These are phyloP conservation scores for Akanthomyces dipterigenus DNA, from an alignment of 2,329 filamentous ascomycete species.

Conservation along the genomic window DNA sequence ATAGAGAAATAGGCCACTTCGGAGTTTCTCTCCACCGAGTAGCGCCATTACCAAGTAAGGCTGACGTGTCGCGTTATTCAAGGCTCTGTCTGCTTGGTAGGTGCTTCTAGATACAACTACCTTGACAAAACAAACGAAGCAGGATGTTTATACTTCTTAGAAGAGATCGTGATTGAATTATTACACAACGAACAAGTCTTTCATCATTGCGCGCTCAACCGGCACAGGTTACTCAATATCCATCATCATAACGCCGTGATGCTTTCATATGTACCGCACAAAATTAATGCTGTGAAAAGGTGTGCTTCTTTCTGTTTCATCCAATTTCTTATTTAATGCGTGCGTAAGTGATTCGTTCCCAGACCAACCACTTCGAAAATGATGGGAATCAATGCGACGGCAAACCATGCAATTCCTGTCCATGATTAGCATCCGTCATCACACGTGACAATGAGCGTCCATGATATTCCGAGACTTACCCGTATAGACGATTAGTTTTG, in stretches of 20 bases:
- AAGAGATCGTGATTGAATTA: too few species aligned
- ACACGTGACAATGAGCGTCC: not conserved
- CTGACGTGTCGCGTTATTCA: too few species aligned
- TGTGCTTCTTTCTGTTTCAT: not conserved
- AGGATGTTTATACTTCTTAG: not conserved
- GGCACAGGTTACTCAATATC: not conserved
- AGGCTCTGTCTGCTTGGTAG: too few species aligned
- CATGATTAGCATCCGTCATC: not conserved
- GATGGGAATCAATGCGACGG: conserved; percentile 67
- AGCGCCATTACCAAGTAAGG: too few species aligned
- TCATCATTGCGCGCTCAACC: not conserved
- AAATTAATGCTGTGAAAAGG: conserved; percentile 1
- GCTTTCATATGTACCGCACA: not conserved
- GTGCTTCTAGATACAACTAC: too few species aligned
- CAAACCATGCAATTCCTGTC: conserved; percentile 74
- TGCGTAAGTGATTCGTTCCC: conserved; percentile 35
- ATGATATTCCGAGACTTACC: conserved; percentile 47
- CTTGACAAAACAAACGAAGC: too few species aligned
- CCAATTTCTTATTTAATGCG: conserved; percentile 12
- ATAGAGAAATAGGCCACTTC: too few species aligned
- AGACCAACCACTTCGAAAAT: conserved; percentile 58
- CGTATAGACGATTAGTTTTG: conserved; percentile 89
- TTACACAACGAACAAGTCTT: not conserved
- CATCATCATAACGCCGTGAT: conserved; percentile 7
- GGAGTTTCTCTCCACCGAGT: not conserved